These are phyloP conservation scores for Fusarium sp. DNA, from an alignment of 2,329 filamentous ascomycete species.

Conservation along the genomic window DNA sequence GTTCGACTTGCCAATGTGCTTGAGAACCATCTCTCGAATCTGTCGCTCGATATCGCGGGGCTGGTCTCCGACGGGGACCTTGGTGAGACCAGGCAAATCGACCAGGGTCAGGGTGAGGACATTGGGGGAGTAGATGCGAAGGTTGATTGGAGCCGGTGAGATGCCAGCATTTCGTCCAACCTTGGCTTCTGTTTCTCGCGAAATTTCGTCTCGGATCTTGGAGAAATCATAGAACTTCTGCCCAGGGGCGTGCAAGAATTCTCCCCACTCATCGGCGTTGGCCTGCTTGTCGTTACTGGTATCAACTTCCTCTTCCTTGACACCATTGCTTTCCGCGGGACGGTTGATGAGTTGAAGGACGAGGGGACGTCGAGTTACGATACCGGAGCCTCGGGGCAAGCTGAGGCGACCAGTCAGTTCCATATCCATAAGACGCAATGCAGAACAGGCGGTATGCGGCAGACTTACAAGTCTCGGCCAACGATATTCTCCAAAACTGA, in stretches of 20 bases:
- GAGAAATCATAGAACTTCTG: conserved; percentile 99
- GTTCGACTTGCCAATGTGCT: conserved; percentile 98
- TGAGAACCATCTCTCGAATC: conserved; percentile 97
- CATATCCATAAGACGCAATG: conserved; percentile 5
- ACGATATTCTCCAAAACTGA: conserved; percentile 99
- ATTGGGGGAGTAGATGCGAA: conserved; percentile 98
- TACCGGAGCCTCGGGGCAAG: conserved; percentile 95
- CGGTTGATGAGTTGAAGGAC: conserved; percentile 98
- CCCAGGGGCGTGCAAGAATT: conserved; percentile 96
- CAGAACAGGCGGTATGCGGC: conserved; percentile 22
- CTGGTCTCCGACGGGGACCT: conserved; percentile 96
- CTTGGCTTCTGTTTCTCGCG: conserved; percentile 95
- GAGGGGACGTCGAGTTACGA: conserved; percentile 94
- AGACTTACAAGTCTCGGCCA: conserved; percentile 93
- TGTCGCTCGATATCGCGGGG: conserved; percentile 96
- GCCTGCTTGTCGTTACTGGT: conserved; percentile 83
- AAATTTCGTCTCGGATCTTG: conserved; percentile 98
- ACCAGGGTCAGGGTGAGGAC: conserved; percentile 96
- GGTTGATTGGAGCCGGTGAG: conserved; percentile 95
- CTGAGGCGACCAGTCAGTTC: conserved; percentile 59
- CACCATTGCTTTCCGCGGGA: conserved; percentile 78
- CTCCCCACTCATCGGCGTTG: conserved; percentile 96
- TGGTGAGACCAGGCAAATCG: conserved; percentile 94
- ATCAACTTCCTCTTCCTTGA: conserved; percentile 71
- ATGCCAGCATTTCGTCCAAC: conserved; percentile 97